Evolutionary conservation across 2,329 filamentous ascomycete species (phyloP), one percentile per base, ranked within the genome.

Genomic region (Capronia americana): DNA sequence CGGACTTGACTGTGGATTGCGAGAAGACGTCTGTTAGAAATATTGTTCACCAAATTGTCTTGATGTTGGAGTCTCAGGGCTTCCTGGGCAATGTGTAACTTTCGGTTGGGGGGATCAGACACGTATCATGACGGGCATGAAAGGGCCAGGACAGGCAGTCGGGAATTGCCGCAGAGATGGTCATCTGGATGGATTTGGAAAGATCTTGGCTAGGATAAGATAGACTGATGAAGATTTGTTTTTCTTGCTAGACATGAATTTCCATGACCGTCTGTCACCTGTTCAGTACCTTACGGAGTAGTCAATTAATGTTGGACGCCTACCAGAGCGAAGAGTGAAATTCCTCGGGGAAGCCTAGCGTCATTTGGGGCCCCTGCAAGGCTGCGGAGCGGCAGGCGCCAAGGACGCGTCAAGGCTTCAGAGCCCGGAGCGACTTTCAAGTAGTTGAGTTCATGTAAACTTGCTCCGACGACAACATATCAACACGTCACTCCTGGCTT

Each of bases 1-100:
- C 93, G 34, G 89, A 98, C 78, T 84, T 99, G 71, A 87, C 88
- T 4, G 94, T 98, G 46, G 91, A 98, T 79, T 79, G 90, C 63
- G 89, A 91, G 81, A 95, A 90, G 86, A 92, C 92, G 80, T 91
- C 88, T 72, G 93, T 98, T 56, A 87, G 95, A 76, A 95, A 91
- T 67, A 94, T 94, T 69, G 95, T 99, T 61, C 95, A 99, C 84
- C 92, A 98, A 86, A 98, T 99, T 75, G 87, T 99, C 70, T 85
- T 99, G 75, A 81, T 97, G 82, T 84, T 99, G 66, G 95, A 99
- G 87, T 91, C 90, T 78, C 85, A 91, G 75, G 95, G 95, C 57
- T 87, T 97, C 75, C 83, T 99, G 75, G 94, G 97, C 73, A 63
- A 57, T 20, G 67, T 64, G 17, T 69, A 69, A 55, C 30, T 34